Conservation (phyloP, 2,329 filamentous ascomycete genomes). For the Lachnellula suecica region DNA sequence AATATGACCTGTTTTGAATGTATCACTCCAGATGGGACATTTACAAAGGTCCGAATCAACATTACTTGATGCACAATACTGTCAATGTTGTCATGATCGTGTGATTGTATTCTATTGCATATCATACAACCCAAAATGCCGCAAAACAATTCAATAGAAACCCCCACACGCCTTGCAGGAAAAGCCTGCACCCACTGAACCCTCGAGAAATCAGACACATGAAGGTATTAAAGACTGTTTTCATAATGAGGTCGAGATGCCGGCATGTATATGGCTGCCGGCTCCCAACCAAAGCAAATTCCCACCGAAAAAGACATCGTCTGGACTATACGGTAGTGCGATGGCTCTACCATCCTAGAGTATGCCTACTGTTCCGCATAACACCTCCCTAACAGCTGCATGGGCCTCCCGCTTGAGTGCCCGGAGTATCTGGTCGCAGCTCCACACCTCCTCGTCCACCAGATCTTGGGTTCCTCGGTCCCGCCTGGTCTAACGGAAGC, state of each 20-base stretch:
- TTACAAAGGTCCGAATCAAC: no score
- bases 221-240: constrained; percentile 34
- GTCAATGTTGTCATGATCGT: constrained; percentile 5
- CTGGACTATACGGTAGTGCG: constrained; percentile 13
- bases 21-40: no score
- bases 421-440: constrained; percentile 53
- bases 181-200: constrained; percentile 23
- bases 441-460: constrained; percentile 61
- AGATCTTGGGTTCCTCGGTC: constrained; percentile 79
- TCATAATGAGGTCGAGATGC: constrained; percentile 21
- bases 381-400: constrained; percentile 59
- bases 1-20: no score
- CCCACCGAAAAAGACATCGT: constrained; percentile 20
- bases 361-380: constrained; percentile 4
- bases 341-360: neutral
- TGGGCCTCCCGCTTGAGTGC: constrained; percentile 55
- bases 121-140: constrained; percentile 36
- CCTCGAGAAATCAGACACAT: constrained; percentile 29
- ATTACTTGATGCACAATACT: no score
- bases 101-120: constrained; percentile 34
- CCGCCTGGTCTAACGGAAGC: constrained; percentile 91
- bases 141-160: constrained; percentile 30
- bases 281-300: constrained; percentile 16
- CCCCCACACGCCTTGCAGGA: constrained; percentile 32
- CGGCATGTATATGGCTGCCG: constrained; percentile 21